Evolutionary conservation across 164 flowering plant genomes (phyloP).

Genomic region (Chimonanthus praecox): DNA sequence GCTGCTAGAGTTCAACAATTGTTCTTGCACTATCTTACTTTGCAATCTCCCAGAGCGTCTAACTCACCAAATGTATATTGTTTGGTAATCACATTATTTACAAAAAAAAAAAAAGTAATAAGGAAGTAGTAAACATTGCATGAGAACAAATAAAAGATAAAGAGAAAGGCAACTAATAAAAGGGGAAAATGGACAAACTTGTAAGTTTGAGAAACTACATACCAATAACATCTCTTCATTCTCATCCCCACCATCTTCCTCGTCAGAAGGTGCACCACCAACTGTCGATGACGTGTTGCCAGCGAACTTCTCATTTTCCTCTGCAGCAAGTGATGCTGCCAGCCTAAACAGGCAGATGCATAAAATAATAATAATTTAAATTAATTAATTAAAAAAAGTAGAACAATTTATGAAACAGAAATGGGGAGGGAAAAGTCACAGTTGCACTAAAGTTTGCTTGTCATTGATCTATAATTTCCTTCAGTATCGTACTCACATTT

Average conservation of each 20-base stretch:
- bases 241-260: conserved; percentile 38
- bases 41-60: neutral
- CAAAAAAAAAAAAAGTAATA: too few species aligned
- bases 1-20: too few species aligned
- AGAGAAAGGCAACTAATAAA: neutral
- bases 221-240: conserved; percentile 62
- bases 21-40: too few species aligned
- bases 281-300: conserved; percentile 32
- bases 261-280: conserved; percentile 19
- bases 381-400: too few species aligned
- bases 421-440: too few species aligned
- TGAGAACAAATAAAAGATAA: neutral
- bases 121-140: neutral
- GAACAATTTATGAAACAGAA: neutral
- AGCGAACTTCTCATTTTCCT: conserved; percentile 29
- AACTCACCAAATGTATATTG: neutral
- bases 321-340: conserved; percentile 62
- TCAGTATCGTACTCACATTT: conserved; percentile 39
- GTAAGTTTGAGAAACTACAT: conserved; percentile 9
- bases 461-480: too few species aligned
- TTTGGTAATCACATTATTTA: neutral
- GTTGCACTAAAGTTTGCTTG: too few species aligned
- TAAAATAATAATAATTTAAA: neutral
- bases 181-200: neutral
- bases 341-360: conserved; percentile 35